A percentile compares a stretch with the other conserved stretches of the same genome.
phyloP scores from a whole-genome alignment of 2,329 filamentous ascomycete species.

The Purpureocillium takamizusanense region DNA sequence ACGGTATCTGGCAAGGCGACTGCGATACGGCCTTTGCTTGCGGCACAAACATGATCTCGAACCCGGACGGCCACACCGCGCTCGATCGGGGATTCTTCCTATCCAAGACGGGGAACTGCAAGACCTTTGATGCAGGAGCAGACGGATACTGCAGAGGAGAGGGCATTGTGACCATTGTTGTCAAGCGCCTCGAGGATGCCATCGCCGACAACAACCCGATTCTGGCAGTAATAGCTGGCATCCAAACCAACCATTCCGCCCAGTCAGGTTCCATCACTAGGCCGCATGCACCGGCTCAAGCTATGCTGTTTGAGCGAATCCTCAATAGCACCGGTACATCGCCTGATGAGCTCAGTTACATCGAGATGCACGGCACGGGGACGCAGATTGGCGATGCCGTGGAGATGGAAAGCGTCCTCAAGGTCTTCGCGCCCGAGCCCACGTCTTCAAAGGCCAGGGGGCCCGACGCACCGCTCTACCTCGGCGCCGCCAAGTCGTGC shows the following conservation, averaged over 20 bases:
- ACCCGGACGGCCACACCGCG: constrained; percentile 56
- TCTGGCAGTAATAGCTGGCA: constrained; percentile 52
- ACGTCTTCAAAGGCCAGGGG: too few species aligned
- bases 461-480: too few species aligned
- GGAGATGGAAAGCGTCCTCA: background rate
- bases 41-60: constrained; percentile 56
- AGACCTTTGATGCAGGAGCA: constrained; percentile 55
- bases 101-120: constrained; percentile 30
- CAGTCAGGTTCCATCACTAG: constrained; percentile 64
- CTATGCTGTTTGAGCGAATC: too few species aligned
- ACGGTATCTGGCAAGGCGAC: constrained; percentile 4
- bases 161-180: constrained; percentile 34
- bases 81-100: constrained; percentile 58
- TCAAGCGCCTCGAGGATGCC: constrained; percentile 40
- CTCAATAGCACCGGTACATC: too few species aligned
- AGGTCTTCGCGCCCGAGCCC: constrained; percentile 2
- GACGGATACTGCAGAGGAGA: constrained; percentile 49
- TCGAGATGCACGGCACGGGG: too few species aligned
- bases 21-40: constrained; percentile 54
- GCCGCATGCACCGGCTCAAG: constrained; percentile 43
- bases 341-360: too few species aligned
- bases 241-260: constrained; percentile 63
- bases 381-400: too few species aligned
- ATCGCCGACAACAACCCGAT: constrained; percentile 54
- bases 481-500: constrained; percentile 41